These are phyloP conservation scores for Ophiostoma sp. DNA, from an alignment of 2,329 filamentous ascomycete species.

Conservation along the genomic window DNA sequence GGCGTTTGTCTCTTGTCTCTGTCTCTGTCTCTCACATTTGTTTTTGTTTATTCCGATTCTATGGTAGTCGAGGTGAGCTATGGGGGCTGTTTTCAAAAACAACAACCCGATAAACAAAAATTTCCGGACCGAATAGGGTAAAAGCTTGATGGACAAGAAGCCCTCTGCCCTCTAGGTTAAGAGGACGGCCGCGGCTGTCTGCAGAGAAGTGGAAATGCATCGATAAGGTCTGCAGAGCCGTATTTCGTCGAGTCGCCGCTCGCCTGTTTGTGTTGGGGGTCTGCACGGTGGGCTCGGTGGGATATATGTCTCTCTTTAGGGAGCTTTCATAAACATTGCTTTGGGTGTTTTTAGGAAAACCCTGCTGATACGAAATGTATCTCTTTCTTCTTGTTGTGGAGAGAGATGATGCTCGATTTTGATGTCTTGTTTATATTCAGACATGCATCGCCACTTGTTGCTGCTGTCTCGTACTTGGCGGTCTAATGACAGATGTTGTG, in stretches of 20 bases:
- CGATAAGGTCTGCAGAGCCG: neutral
- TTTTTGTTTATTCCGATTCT: neutral
- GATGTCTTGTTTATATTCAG: conserved; percentile 12
- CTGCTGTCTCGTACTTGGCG: neutral
- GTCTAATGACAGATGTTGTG: neutral
- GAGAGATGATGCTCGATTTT: neutral
- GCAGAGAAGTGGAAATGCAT: conserved; percentile 2
- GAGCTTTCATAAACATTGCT: neutral
- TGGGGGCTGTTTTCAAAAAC: neutral
- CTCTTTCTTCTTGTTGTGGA: neutral
- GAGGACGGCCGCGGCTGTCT: neutral
- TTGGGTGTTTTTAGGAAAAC: neutral
- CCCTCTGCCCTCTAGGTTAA: neutral
- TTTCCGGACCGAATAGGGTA: neutral
- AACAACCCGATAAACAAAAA: neutral
- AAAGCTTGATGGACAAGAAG: neutral
- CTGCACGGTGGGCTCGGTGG: neutral
- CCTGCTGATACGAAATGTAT: neutral
- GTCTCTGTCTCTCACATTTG: neutral
- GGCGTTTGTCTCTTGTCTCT: neutral
- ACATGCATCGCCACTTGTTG: conserved; percentile 6
- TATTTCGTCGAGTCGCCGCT: neutral
- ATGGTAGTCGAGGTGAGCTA: neutral
- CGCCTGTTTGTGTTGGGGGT: neutral
- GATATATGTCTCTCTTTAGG: conserved; percentile 2